Base-by-base conservation (phyloP, 1,284 basidiomycete genomes). In the Bondarzewia mesenterica region DNA sequence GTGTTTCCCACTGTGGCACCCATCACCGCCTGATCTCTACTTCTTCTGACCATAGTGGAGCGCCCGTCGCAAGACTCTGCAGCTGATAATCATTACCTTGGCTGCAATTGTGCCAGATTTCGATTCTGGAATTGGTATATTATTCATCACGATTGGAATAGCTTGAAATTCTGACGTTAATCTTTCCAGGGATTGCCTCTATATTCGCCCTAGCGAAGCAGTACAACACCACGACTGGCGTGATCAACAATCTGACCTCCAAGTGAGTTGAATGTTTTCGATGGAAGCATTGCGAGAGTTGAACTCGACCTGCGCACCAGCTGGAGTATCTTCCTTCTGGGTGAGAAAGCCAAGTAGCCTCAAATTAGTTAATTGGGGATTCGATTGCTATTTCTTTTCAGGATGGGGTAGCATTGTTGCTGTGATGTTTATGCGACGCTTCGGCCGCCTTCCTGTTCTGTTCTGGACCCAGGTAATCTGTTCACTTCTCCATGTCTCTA, bases 61-160 rank as follows among this genome's bases (percentile, higher is more conserved):
- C 15, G 45, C 46, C 20, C 22, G 47, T 32, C 66, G 67, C 38
- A 85, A 84, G 63, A 68, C 70, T 37, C 49, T 81, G 3, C 77
- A 78, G 47, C 62, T 85, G 22, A 52, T 78, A 35, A 78, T 84
- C 51, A 68, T 81, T 49, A 83, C 81, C 0, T 59, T 84, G 32
- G 80, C 82, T 7, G 78, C 82, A 3, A 75, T 85, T 36, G 75
- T 83, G 8, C 82, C 82, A 0, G 82, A 84, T 56, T 84, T 85
- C 53, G 78, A 81, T 54, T 82, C 80, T 12, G 80, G 77, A 0
- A 80, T 82, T 52, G 80, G 81, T 79, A 32, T 4, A 25, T 25
- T 22, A 18, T 22, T 40, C 16, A n/a, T 40, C 38, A 4, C 14
- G 49, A 44, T 12, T 29, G 6, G 6, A 3, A 29, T 7, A 3